Base-by-base conservation (phyloP, 257 asterid genomes). In the Coffea canephora region DNA sequence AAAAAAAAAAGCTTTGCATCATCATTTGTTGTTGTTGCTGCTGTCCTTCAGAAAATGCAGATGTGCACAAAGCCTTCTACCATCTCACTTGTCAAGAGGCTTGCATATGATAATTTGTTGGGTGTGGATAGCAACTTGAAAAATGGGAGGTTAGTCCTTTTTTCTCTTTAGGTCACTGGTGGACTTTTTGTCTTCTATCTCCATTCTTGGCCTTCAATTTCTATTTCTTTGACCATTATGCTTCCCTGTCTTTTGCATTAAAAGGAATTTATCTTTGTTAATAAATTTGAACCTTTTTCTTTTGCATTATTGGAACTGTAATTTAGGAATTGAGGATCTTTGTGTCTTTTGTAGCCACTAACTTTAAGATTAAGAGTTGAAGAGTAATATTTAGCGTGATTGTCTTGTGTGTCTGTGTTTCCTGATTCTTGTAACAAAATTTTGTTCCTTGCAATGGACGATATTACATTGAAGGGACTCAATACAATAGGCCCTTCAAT, bases 31-130 rank as follows among this genome's bases (percentile, higher is more conserved):
- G 72, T 43, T 82, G 57, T 69, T 70, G 52, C 73, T 25, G 73
- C 73, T 69, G 46, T 81, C 78, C 85, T 84, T 76, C 92, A 95
- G 99, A 95, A 82, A 85, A 77, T 95, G 92, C 87, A 90, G 80
- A 18, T 86, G 83, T 92, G 95, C 88, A 89, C 86, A 87, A 95
- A 95, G 91, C 97, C 98, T 84, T 93, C 98, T 77, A 89, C 99
- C n/a, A 86, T 87, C 86, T 78, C 81, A 78, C 91, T 95, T 70
- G 87, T 86, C 77, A 86, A 84, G 85, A 88, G 96, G 80, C 96
- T 95, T 66, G 70, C 82, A 34, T 91, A 84, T 84, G 84, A 89
- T 73, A 95, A 95, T 83, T 82, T 93, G 84, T 84, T 95, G 57
- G 99, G 98, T 67, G 83, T 95, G 81, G 97, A 93, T 83, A 80